Evolutionary conservation across 306 rosid genomes (phyloP), one percentile per base, ranked within the genome.

Genomic region (Gleditsia sinensis): DNA sequence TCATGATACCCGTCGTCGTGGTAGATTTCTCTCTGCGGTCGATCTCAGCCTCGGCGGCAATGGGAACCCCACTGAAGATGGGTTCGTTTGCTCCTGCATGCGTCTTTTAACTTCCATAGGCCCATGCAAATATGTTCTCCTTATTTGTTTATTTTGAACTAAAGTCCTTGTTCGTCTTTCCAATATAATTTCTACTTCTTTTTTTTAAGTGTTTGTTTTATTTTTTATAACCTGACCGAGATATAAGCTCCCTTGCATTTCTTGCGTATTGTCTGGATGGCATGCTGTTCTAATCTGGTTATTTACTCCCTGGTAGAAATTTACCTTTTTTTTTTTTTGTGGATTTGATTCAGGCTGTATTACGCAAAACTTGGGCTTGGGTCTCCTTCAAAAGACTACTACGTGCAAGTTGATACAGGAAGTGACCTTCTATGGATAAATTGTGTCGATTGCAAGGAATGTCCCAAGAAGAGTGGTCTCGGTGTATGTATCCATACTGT

Each of bases 401-500:
- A 67, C 74, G 97, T 95, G 67, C 99, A 95, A 78, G 98, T 95
- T 74, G 99, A 95, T 60, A 92, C 99, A 11, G 99, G 99, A 69
- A 95, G 99, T 83, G 99, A 92, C 81, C 40, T 81, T 69, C 81
- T 95, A 20, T 95, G 99, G 99, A 91, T 95, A 60, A 92, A 87
- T 75, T 88, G 96, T 74, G 63, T 34, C 7, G 98, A 83, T 72
- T 95, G 99, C 86, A 19, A 11, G 11, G 17, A 74, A 20, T 95
- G 99, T 79, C 98, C 98, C 10, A 81, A n/a, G 65, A 75, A 83
- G 68, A 90, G 94, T 69, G 75, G 79, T 66, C 77, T 90, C 79
- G 96, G 97, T 30, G 99, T 95, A 86, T 23, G 97, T 82, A 28
- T 48, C 73, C 43, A 27, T 13, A 54, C 65, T 58, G 51, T 50